Evolutionary conservation across 495 filamentous ascomycete species (phyloP).

Genomic region (Aspergillus indologenus): DNA sequence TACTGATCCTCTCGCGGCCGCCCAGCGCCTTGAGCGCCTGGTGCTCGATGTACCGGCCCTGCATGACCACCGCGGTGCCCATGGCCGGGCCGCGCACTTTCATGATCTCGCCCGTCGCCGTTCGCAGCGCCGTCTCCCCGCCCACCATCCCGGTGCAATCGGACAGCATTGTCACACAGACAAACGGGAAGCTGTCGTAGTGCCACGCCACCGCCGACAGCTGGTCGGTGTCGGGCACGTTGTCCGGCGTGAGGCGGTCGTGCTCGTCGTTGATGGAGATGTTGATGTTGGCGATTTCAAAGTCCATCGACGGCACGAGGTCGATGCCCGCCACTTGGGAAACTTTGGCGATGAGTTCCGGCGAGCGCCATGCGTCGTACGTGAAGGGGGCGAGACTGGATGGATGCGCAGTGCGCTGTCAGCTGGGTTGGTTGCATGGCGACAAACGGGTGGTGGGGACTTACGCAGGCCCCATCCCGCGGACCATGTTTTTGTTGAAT

Average conservation of each 20-base stretch:
- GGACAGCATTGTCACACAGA: too few species aligned
- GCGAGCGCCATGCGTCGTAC: conserved; percentile 66
- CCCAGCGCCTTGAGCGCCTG: conserved; percentile 62
- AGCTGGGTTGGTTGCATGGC: too few species aligned
- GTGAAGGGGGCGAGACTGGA: conserved; percentile 60
- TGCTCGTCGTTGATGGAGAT: conserved; percentile 55
- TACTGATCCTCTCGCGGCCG: conserved; percentile 64
- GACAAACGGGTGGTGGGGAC: conserved; percentile 16
- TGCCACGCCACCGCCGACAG: conserved; percentile 62
- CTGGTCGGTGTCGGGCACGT: too few species aligned
- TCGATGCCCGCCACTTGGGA: conserved; percentile 71
- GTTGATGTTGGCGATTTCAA: conserved; percentile 72
- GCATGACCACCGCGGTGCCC: conserved; percentile 67
- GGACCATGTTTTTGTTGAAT: conserved; percentile 58
- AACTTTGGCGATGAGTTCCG: conserved; percentile 57
- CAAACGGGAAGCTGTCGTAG: conserved; percentile 71
- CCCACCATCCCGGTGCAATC: conserved; percentile 65
- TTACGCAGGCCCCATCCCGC: conserved; percentile 64
- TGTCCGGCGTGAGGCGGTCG: too few species aligned
- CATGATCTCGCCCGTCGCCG: conserved; percentile 56
- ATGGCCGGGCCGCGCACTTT: conserved; percentile 67
- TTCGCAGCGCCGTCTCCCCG: conserved; percentile 67
- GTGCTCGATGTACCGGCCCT: conserved; percentile 71
- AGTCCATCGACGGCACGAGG: conserved; percentile 63
- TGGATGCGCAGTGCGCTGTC: too few species aligned